Conservation (phyloP, 495 filamentous ascomycete genomes). For the Penicillium crystallinum region DNA sequence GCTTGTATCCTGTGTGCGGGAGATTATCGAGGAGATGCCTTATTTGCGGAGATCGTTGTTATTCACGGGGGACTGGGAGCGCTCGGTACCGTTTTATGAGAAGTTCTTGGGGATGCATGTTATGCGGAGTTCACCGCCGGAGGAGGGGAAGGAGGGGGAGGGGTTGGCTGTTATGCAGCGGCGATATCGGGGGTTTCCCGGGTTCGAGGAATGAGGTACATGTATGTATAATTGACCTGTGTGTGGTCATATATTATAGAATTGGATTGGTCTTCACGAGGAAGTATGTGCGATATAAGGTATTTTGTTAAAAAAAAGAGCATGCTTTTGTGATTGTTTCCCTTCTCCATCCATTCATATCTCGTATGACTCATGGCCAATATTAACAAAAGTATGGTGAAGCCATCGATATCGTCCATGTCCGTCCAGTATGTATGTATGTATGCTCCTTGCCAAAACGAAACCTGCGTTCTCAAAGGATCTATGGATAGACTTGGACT, state of each 20-base stretch:
- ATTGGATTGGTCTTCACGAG: too few relatives aligned
- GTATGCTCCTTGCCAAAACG: not conserved
- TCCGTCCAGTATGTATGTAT: not conserved
- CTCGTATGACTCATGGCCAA: constrained; percentile 2
- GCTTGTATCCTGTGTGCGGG: constrained; percentile 54
- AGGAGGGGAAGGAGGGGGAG: constrained; percentile 10
- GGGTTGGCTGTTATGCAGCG: constrained; percentile 23
- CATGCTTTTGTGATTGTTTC: not conserved
- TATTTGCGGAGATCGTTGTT: constrained; percentile 50
- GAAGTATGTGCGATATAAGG: too few relatives aligned
- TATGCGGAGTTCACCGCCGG: constrained; percentile 22
- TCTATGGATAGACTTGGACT: too few relatives aligned
- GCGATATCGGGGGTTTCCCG: constrained; percentile 7
- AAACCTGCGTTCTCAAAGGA: too few relatives aligned
- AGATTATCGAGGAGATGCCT: constrained; percentile 49
- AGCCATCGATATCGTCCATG: too few relatives aligned
- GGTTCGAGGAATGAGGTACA: not conserved
- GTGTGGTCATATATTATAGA: too few relatives aligned
- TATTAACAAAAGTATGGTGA: not conserved
- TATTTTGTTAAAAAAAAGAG: not conserved
- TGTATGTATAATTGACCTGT: too few relatives aligned
- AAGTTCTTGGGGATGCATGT: constrained; percentile 41
- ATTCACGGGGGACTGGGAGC: constrained; percentile 36
- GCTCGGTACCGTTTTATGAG: constrained; percentile 38
- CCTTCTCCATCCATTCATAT: not conserved